Conservation (phyloP, 257 asterid species). For the Nicotiana tomentosiformis region DNA sequence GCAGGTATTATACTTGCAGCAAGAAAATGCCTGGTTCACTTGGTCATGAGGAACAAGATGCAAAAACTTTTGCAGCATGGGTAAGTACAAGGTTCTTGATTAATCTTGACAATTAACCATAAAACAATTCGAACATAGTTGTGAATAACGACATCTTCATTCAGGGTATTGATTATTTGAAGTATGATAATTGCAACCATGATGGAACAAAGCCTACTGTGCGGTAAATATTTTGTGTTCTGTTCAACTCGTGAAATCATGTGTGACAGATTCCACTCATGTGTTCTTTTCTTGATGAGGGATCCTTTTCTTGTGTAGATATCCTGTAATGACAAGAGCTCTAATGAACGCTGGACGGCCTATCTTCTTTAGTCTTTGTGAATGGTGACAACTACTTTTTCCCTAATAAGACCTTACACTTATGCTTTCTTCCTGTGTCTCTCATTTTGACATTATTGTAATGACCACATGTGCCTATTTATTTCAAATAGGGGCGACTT, state of each 20-base stretch:
- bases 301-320: conserved; percentile 31
- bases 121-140: neutral
- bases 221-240: conserved; percentile 29
- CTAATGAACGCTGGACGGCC: conserved; percentile 66
- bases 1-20: conserved; percentile 76
- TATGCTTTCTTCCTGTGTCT: too few relatives aligned
- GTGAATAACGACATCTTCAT: neutral
- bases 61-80: conserved; percentile 81
- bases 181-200: conserved; percentile 81
- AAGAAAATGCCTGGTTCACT: conserved; percentile 89
- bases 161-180: conserved; percentile 90
- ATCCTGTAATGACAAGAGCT: conserved; percentile 84
- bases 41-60: conserved; percentile 83
- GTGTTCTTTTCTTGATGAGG: neutral
- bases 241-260: neutral
- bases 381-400: conserved; percentile 45
- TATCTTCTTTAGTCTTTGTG: conserved; percentile 78
- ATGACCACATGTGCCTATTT: neutral
- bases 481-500: conserved; percentile 65
- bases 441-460: neutral
- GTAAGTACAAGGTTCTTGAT: conserved; percentile 19
- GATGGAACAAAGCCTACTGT: conserved; percentile 61
- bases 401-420: neutral
- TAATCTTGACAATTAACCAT: neutral
- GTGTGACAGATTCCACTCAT: neutral